A percentile compares a stretch with the other conserved stretches of the same genome.
These are phyloP conservation scores for Orobanche coerulescens DNA, from an alignment of 257 asterid species.

Conservation along the genomic window DNA sequence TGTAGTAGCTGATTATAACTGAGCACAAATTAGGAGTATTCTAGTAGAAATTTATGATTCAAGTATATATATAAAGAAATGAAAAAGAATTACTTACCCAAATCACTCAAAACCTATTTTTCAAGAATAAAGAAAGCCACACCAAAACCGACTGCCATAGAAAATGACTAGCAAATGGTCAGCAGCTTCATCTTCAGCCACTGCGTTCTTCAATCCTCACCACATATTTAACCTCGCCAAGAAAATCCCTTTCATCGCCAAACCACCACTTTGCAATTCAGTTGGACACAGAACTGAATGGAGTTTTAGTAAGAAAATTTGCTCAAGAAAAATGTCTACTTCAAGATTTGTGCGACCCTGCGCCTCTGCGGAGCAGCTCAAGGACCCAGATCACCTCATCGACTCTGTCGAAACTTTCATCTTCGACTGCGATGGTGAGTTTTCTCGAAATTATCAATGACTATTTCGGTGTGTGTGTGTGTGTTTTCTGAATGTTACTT, in stretches of 20 bases:
- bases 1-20: no score
- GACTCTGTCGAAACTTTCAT: slow-evolving; percentile 92
- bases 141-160: no score
- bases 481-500: neutral
- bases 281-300: slow-evolving; percentile 38
- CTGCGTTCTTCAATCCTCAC: slow-evolving; percentile 33
- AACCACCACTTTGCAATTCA: slow-evolving; percentile 36
- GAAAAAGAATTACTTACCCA: neutral
- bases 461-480: neutral
- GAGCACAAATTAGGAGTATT: no score
- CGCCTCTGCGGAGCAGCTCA: slow-evolving; percentile 70
- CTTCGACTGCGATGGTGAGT: slow-evolving; percentile 90
- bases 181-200: slow-evolving; percentile 36
- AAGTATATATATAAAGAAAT: no score
- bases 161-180: slow-evolving; percentile 38
- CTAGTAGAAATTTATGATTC: no score
- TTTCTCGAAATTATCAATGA: neutral
- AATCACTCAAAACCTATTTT: neutral
- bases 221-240: slow-evolving; percentile 27
- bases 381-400: slow-evolving; percentile 74
- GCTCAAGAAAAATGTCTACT: slow-evolving; percentile 44
- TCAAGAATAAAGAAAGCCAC: neutral
- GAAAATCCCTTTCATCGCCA: slow-evolving; percentile 32
- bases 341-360: slow-evolving; percentile 33
- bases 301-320: slow-evolving; percentile 27